Base-by-base conservation (phyloP, 2,329 filamentous ascomycete species). In the Falciphora oryzae region DNA sequence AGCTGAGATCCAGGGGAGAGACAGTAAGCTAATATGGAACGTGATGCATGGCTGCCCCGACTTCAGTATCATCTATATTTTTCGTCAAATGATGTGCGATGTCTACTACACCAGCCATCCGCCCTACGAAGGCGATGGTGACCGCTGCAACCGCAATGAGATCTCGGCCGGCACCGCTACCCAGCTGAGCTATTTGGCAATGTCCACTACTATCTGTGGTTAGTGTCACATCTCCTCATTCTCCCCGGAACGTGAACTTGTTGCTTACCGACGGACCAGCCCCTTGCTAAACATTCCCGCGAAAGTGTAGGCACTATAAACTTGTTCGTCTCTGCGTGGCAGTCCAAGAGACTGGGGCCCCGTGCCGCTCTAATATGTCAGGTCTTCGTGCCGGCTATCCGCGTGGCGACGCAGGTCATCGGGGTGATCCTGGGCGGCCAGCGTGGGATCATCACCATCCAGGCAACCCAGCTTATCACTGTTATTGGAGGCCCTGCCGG, bases 51-150 rank as follows among this genome's bases (percentile, higher is more conserved):
- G 22, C 44, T 11, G 18, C 44, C 44, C 44, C 10, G 44, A 25
- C 22, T 50, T 22, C 61, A 78, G 76, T 10, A 78, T 79, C 2
- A 79, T 87, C 67, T 86, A 87, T 80, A 86, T 88, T 29, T 90
- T 91, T 69, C 86, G 87, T 65, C 72, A 89, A 1, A 91, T 91
- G 88, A 86, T 85, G 62, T 92, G 89, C 74, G 86, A 91, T 64
- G 81, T 83, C 63, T 92, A 86, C 72, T 92, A 91, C 74, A 76
- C 80, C 50, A 77, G 77, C 2, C 83, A 90, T 69, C 79, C 83
- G 16, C 79, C 81, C 0, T 83, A 77, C 62, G 69, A 75, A 13
- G 80, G 79, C 1, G 69, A 73, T 4, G 78, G 78, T 4, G 83
- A 87, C 66, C 79, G 83, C 22, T 92, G 89, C 71, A 80, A 79